Evolutionary conservation across 2,329 filamentous ascomycete species (phyloP).

Genomic region (Neofusicoccum umdonicola): DNA sequence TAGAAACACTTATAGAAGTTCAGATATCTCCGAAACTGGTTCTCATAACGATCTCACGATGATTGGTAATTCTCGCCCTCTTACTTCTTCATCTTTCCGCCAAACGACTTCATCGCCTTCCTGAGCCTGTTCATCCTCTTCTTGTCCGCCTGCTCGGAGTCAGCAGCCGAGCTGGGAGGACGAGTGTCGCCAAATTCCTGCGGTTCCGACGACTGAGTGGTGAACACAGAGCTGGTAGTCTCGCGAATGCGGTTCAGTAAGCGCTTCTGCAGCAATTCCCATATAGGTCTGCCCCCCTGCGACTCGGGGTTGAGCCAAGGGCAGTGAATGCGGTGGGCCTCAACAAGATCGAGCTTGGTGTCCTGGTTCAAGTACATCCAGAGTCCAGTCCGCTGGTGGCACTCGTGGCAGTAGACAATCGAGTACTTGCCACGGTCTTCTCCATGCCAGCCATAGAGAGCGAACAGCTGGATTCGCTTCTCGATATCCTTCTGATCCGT

Average conservation of each 20-base stretch:
- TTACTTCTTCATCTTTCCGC: slow-evolving; percentile 13
- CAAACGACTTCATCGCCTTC: slow-evolving; percentile 17
- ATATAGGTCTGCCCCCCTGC: slow-evolving; percentile 23
- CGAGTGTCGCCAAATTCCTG: not conserved
- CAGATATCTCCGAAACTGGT: not conserved
- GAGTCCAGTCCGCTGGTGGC: slow-evolving; percentile 81
- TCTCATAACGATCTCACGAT: no score
- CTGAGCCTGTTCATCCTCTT: slow-evolving; percentile 13
- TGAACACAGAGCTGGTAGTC: not conserved
- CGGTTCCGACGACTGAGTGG: slow-evolving; percentile 10
- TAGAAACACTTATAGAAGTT: not conserved
- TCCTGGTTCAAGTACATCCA: slow-evolving; percentile 71
- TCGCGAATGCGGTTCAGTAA: not conserved
- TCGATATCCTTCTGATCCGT: slow-evolving; percentile 7
- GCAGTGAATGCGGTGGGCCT: slow-evolving; percentile 41
- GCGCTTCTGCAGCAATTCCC: slow-evolving; percentile 39
- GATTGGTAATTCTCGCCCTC: not conserved
- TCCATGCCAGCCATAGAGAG: slow-evolving; percentile 51
- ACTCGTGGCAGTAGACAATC: slow-evolving; percentile 77
- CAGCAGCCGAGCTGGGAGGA: slow-evolving; percentile 12
- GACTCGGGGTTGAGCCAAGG: slow-evolving; percentile 39
- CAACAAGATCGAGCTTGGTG: slow-evolving; percentile 36
- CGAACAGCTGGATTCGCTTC: slow-evolving; percentile 23
- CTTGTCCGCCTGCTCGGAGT: slow-evolving; percentile 12
- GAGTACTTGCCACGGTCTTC: slow-evolving; percentile 63